phyloP scores from a whole-genome alignment of 495 filamentous ascomycete genomes.

The Oidiodendron maius region DNA sequence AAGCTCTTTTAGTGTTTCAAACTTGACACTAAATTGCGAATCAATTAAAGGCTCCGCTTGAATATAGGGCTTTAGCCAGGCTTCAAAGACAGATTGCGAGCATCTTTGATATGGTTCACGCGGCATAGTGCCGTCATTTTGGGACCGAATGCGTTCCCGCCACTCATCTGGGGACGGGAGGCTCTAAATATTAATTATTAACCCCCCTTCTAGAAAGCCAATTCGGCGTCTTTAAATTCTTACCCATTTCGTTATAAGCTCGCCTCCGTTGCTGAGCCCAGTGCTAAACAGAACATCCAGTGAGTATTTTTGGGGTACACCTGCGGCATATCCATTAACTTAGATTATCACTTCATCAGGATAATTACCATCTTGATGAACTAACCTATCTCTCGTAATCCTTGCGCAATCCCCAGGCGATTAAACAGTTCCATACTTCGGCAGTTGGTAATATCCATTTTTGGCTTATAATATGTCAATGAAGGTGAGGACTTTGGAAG shows the following conservation, averaged over 20 bases:
- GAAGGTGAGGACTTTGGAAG: not conserved
- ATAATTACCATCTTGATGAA: too few relatives aligned
- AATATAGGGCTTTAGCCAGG: not conserved
- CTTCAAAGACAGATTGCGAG: not conserved
- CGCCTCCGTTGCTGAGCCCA: too few relatives aligned
- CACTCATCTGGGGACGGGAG: not conserved
- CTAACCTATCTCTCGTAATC: constrained; percentile 17
- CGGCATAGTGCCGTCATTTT: not conserved
- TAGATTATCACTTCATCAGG: too few relatives aligned
- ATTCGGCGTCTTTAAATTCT: too few relatives aligned
- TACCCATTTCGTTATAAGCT: too few relatives aligned
- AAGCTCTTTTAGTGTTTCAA: not conserved
- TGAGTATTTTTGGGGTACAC: not conserved
- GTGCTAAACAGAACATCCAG: constrained; percentile 1
- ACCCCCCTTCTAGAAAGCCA: not conserved
- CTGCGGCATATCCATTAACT: too few relatives aligned
- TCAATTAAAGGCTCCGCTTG: not conserved
- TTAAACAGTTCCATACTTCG: constrained; percentile 30
- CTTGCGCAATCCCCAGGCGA: constrained; percentile 25
- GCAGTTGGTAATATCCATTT: constrained; percentile 31
- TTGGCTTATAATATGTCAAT: constrained; percentile 19
- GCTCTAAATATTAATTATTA: constrained; percentile 3
- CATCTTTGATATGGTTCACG: not conserved
- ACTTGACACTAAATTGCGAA: not conserved
- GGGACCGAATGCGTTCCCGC: not conserved